Base-by-base conservation (phyloP, 176 grass and related monocot species). In the Elaeis guineensis region DNA sequence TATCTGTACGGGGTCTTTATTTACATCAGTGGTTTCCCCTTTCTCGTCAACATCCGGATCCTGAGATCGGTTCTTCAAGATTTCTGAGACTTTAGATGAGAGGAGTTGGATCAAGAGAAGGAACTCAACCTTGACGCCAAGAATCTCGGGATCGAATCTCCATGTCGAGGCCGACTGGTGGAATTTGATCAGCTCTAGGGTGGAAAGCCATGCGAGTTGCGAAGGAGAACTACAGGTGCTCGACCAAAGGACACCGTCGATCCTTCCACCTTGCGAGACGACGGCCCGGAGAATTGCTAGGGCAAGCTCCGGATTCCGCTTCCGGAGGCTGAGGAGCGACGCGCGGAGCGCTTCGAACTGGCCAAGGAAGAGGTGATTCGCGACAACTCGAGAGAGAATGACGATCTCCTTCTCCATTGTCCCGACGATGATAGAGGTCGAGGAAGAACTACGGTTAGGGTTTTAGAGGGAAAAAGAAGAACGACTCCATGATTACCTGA, bases 271-370 rank as follows among this genome's bases (percentile, higher is more conserved):
- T 53, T 78, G 59, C 44, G 78, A 78, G 23, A 78, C 78, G 24
- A 91, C 57, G 16, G 83, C 58, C 57, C 80, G 81, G 28, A 97
- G 87, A 66, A 90, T 81, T 12, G 59, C 55, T 2, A 72, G 67
- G 12, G 87, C 70, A 23, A 91, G 83, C 8, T 62, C 75, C 5
- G 87, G 81, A 5, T 82, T 72, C 59, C 92, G 81, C 75, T 78
- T 83, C 58, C 80, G 92, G 55, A 97, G 87, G 65, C 87, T 97
- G 69, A 97, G 83, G 3, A 97, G 84, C 49, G 76, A 63, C 24
- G 87, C 92, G 44, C 92, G 79, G 65, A 97, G 70, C 52, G 87
- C 79, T 70, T 97, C 92, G 73, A 97, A 97, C 73, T 97, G 87
- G 55, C 61, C 35, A 2, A 44, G 35, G 35, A 44, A 44, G 11